Evolutionary conservation across 768 basidiomycete genomes (phyloP).

Genomic region (Termitomyces sp.): DNA sequence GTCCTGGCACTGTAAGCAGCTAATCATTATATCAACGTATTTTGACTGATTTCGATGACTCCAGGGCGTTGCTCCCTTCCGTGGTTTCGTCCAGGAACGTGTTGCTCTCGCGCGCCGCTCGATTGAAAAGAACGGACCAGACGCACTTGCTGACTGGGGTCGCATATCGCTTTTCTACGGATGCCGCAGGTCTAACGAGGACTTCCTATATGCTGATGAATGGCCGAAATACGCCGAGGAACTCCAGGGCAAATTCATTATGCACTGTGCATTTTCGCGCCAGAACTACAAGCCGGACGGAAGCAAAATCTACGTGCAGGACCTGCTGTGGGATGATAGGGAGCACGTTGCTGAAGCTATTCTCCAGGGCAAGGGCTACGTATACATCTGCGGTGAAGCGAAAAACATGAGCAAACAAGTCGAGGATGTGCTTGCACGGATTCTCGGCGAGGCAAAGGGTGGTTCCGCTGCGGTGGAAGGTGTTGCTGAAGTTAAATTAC

Average conservation of each 20-base stretch:
- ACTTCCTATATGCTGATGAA: conserved; percentile 93
- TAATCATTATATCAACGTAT: neutral
- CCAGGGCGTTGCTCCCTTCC: conserved; percentile 98
- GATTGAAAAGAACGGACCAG: conserved; percentile 91
- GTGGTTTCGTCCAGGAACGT: conserved; percentile 97
- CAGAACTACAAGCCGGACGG: conserved; percentile 88
- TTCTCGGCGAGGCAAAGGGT: conserved; percentile 92
- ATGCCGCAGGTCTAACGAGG: conserved; percentile 82
- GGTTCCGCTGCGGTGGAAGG: conserved; percentile 87
- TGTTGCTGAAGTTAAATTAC: conserved; percentile 82
- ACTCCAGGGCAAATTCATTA: conserved; percentile 85
- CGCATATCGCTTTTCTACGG: conserved; percentile 94
- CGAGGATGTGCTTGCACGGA: conserved; percentile 79
- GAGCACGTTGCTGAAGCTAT: conserved; percentile 84
- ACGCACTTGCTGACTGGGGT: conserved; percentile 95
- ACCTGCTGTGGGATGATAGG: conserved; percentile 85
- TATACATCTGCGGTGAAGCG: conserved; percentile 96
- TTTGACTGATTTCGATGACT: conserved; percentile 8
- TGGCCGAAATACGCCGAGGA: conserved; percentile 87
- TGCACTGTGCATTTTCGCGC: conserved; percentile 89
- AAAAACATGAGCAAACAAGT: conserved; percentile 96
- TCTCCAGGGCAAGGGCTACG: conserved; percentile 91
- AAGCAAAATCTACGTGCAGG: conserved; percentile 98
- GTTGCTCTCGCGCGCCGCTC: conserved; percentile 93
- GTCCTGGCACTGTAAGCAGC: conserved; percentile 85